Evolutionary conservation across 1,284 basidiomycete species (phyloP).

Genomic region (Afroboletus lepidellus): DNA sequence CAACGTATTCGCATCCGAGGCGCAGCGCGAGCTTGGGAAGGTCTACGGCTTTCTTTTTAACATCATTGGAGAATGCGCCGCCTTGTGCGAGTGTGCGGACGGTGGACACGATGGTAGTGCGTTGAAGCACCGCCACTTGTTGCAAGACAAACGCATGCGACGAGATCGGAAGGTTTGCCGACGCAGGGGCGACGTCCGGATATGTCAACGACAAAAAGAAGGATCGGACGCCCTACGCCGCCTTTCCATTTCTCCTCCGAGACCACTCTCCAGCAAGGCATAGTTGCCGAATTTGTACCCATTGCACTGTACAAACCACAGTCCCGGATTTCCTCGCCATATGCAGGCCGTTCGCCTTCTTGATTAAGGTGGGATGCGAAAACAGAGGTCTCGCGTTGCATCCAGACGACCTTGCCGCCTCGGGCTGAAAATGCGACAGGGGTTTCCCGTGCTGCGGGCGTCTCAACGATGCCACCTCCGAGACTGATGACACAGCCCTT

Average conservation of each 20-base stretch:
- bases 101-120: slow-evolving; percentile 86
- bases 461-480: slow-evolving; percentile 96
- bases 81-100: slow-evolving; percentile 89
- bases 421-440: slow-evolving; percentile 65
- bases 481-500: slow-evolving; percentile 81
- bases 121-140: slow-evolving; percentile 81
- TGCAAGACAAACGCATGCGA: slow-evolving; percentile 72
- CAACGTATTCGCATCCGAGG: slow-evolving; percentile 89
- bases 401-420: slow-evolving; percentile 65
- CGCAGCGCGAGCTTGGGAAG: slow-evolving; percentile 81
- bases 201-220: slow-evolving; percentile 95
- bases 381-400: slow-evolving; percentile 68
- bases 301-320: slow-evolving; percentile 87
- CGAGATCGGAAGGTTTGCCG: slow-evolving; percentile 72
- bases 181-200: slow-evolving; percentile 77
- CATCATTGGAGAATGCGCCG: slow-evolving; percentile 85
- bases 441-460: slow-evolving; percentile 67
- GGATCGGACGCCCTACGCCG: slow-evolving; percentile 56
- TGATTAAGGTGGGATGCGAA: slow-evolving; percentile 77
- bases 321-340: slow-evolving; percentile 83
- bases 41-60: slow-evolving; percentile 72
- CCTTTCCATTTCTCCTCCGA: slow-evolving; percentile 42
- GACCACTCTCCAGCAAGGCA: slow-evolving; percentile 40
- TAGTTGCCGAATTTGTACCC: slow-evolving; percentile 86
- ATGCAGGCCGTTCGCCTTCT: slow-evolving; percentile 80